These are phyloP conservation scores for Dendrobium nobile DNA, from an alignment of 106 monocot species.

Conservation along the genomic window DNA sequence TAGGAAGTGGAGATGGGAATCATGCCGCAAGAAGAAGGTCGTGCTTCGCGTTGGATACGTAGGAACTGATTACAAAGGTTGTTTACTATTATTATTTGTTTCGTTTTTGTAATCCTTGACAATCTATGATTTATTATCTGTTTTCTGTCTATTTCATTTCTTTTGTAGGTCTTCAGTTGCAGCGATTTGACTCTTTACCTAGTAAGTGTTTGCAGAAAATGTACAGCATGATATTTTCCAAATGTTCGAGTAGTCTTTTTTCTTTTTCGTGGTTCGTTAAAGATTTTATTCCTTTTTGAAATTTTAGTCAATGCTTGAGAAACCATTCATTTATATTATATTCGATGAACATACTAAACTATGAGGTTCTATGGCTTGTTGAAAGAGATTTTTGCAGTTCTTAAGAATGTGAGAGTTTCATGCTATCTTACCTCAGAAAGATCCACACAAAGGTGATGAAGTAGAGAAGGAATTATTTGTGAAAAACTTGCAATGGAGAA, in stretches of 20 bases:
- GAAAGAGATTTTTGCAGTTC: neutral
- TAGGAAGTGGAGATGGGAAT: constrained; percentile 45
- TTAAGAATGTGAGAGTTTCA: neutral
- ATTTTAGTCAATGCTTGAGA: too few relatives aligned
- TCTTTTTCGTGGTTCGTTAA: too few relatives aligned
- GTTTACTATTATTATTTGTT: neutral
- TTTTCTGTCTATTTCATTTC: neutral
- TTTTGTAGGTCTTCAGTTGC: constrained; percentile 74
- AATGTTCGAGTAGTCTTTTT: too few relatives aligned
- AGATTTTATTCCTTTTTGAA: too few relatives aligned
- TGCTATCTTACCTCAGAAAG: neutral
- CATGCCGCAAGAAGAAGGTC: constrained; percentile 92
- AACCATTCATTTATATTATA: too few relatives aligned
- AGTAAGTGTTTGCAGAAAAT: constrained; percentile 39
- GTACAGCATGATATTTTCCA: too few relatives aligned
- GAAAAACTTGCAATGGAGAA: neutral
- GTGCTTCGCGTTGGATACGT: constrained; percentile 91
- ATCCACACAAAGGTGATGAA: neutral
- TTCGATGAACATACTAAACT: too few relatives aligned
- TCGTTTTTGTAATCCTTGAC: neutral
- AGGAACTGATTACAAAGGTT: constrained; percentile 82
- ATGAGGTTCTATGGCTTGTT: neutral
- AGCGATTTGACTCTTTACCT: constrained; percentile 37
- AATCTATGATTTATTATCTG: neutral
- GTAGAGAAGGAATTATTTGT: neutral